Percentiles rank a stretch among this genome's conserved stretches.
Evolutionary conservation across 2,329 filamentous ascomycete species (phyloP).

Genomic region (Diaporthe sp.): DNA sequence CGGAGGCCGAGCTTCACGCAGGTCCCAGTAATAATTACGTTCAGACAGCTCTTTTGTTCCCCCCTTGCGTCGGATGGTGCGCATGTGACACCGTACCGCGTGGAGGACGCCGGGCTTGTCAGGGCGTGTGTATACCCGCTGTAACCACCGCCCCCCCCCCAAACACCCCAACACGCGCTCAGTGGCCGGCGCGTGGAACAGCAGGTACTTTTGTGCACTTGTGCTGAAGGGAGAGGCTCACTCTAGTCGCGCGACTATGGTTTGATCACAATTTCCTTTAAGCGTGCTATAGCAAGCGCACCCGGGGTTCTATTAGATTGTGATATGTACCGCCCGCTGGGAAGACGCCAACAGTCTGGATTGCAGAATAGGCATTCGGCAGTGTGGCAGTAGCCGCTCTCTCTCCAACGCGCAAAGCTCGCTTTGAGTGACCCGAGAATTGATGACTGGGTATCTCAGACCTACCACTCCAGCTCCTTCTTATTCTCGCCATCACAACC

Average conservation of each 20-base stretch:
- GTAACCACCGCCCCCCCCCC: background rate
- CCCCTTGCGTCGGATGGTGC: constrained; percentile 15
- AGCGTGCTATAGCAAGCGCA: background rate
- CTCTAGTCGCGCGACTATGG: background rate
- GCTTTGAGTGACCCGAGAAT: background rate
- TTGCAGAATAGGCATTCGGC: background rate
- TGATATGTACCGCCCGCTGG: background rate
- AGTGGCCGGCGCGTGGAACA: background rate
- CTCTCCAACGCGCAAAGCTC: background rate
- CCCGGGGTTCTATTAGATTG: background rate
- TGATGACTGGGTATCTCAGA: background rate
- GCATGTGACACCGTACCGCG: background rate
- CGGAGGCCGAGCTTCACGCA: background rate
- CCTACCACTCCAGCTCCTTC: constrained; percentile 27
- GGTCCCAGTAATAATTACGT: background rate
- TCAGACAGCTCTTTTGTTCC: background rate
- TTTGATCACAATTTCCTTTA: background rate
- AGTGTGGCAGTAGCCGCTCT: background rate
- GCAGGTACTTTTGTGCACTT: constrained; percentile 5
- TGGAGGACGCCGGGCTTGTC: background rate
- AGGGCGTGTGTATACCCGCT: background rate
- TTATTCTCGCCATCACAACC: background rate
- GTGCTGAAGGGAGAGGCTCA: too few species aligned
- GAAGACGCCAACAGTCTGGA: background rate
- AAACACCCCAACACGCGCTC: background rate